Evolutionary conservation across 306 rosid species (phyloP), one percentile per base, ranked within the genome.

Genomic region (Quercus gilva): DNA sequence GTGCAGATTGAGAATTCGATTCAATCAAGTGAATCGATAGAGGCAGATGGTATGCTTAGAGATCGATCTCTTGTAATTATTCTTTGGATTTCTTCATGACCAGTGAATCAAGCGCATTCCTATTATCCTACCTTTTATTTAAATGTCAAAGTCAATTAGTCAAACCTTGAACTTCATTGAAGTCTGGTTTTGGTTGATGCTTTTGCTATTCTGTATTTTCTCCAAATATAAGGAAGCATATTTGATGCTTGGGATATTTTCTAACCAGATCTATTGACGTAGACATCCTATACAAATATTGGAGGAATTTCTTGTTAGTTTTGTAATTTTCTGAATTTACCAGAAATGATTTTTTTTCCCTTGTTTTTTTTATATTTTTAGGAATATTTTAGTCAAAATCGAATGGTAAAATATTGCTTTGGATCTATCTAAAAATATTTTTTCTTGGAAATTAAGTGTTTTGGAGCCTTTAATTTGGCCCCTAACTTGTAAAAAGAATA

Each of bases 1-100:
- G 87, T 84, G 80, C 99, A 96, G 90, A 96, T 96, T 78, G 99
- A 93, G 87, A 78, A 76, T 83, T 94, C 99, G 1, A 86, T 84
- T 86, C 94, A 88, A 75, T 84, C 93, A 6, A 86, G 69, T 84
- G 98, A 94, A 77, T 71, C 68, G 10, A 45, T 73, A 19, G 97
- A 94, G 69, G 78, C 88, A 65, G 97, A 91, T 84, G 97, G 98
- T 94, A 86, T 81, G 79, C 43, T 41, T 79, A 26, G 49, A 49
- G 55, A 25, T 25, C 74, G 77, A 60, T 78, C 76, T 56, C 72
- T 56, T 67, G 45, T 37, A 17, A 53, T 25, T n/a, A 35, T 68
- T 35, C 49, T 67, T 35, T 35, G 23, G 49, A 67, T 33, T 21
- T 35, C 72, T 67, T 19, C 11, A 33, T 12, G 13, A 18, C 25